Conservation (phyloP, 225 moss, liverwort and hornwort species). For the Lunularia cruciata region DNA sequence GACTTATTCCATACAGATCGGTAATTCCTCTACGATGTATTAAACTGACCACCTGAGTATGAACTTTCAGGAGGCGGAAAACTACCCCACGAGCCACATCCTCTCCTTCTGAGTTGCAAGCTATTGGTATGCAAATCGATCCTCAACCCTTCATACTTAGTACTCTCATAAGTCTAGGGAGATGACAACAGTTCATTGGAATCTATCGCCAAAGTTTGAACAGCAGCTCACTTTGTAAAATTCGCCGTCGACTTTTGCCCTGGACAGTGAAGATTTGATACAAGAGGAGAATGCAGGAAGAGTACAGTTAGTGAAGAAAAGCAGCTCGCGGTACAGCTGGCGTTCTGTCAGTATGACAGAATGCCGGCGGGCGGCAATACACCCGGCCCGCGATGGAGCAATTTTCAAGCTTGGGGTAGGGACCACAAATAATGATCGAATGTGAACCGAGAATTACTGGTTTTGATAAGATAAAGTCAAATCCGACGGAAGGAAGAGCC, state of each 20-base stretch:
- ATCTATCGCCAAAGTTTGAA: not conserved
- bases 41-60: no score
- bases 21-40: no score
- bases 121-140: not conserved
- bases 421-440: slow-evolving; percentile 8
- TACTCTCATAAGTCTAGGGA: not conserved
- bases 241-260: not conserved
- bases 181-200: not conserved
- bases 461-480: not conserved
- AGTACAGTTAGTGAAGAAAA: not conserved
- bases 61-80: no score
- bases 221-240: not conserved
- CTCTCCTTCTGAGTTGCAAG: no score
- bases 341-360: not conserved
- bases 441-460: not conserved
- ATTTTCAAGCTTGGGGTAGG: slow-evolving; percentile 7
- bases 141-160: no score
- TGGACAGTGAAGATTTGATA: not conserved
- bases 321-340: slow-evolving; percentile 3
- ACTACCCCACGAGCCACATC: no score
- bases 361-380: not conserved
- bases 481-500: not conserved
- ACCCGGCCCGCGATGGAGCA: slow-evolving; percentile 8
- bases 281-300: not conserved
- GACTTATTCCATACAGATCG: no score